Evolutionary conservation across 192 early-diverging fungal genomes (phyloP), one percentile per base, ranked within the genome.

Genomic region (Backusella liffmaniae): DNA sequence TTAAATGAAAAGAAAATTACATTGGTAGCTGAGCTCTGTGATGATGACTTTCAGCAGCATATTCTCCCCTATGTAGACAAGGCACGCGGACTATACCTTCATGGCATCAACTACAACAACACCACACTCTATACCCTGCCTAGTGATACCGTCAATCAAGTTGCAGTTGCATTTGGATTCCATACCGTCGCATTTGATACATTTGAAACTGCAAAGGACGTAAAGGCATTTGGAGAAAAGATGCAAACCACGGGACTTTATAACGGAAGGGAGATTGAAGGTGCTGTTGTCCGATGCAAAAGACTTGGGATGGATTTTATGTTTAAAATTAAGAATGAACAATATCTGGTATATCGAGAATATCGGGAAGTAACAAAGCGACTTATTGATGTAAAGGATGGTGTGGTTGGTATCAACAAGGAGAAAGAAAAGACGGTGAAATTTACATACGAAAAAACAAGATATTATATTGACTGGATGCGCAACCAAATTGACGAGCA

Each of bases 311-410:
- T 53, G 0, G 83, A 86, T 6, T 91, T 93, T 68, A 90, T 93
- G 76, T 97, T 96, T 88, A 99, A 99, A 86, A 88, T 97, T 84
- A 99, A 99, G 78, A 97, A 93, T 78, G 95, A 99, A 67, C 94
- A 95, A 0, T 99, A 99, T 67, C 79, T 98, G 39, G 92, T 96
- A 90, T 99, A 93, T 84, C 89, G 96, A 30, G 97, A 99, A 70
- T 99, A 97, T 94, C 88, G 97, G n/a, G 96, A 98, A 76, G 76
- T 96, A 7, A 99, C 97, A 10, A 92, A 91, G 76, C 72, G 70
- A 18, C 70, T 96, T 0, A 74, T 94, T 8, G 39, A 66, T 8
- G 81, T 81, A 12, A 81, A 83, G 42, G 73, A 88, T 3, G 71
- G 21, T 26, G 37, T 16, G 13, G 16, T 41, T 7, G 5, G 16